Evolutionary conservation across 306 rosid genomes (phyloP), one percentile per base, ranked within the genome.

Genomic region (Oxytropis ochrocephala): DNA sequence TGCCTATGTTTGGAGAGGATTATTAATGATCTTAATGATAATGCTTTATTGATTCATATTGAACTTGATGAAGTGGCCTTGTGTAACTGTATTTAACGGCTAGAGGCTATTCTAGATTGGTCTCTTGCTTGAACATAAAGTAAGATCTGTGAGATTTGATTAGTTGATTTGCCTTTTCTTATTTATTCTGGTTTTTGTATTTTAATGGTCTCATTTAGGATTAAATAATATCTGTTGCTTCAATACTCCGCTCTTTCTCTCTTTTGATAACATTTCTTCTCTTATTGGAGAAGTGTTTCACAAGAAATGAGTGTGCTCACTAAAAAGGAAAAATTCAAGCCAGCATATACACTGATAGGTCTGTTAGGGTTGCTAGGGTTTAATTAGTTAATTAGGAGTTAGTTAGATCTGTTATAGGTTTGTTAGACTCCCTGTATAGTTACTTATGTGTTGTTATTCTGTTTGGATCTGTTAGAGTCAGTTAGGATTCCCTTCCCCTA

Each of bases 181-280:
- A 11, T 24, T 54, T 27, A 54, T 54, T 54, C 18, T 50, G 11
- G 18, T 50, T 50, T 50, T 54, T n/a, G n/a, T n/a, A n/a, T 54
- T 54, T 54, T 12, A 54, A 12, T 17, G 50, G 57, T 56, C 43
- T 56, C 66, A 56, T 70, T 56, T 70, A 42, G 29, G 65, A 56
- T 56, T 29, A 16, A 32, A 33, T 30, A 43, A 3, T 29, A 42
- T 55, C 38, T 54, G 46, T 29, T 29, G 39, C 19, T 55, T 39
- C 33, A 16, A 0, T 42, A 16, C 44, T 19, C 72, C 27, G 38
- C 29, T 17, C 7, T 60, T 70, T 70, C 19, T 55, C 8, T 44
- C 47, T 3, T 30, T 12, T 27, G 55, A 55, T 43, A 42, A 54
- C 17, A n/a, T 69, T 38, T 54, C 8, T 54, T 24, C 50, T 53